Percentiles rank a stretch among this genome's conserved stretches.
Evolutionary conservation across 148 eudicot genomes (phyloP).

Genomic region (Diospyros lotus): DNA sequence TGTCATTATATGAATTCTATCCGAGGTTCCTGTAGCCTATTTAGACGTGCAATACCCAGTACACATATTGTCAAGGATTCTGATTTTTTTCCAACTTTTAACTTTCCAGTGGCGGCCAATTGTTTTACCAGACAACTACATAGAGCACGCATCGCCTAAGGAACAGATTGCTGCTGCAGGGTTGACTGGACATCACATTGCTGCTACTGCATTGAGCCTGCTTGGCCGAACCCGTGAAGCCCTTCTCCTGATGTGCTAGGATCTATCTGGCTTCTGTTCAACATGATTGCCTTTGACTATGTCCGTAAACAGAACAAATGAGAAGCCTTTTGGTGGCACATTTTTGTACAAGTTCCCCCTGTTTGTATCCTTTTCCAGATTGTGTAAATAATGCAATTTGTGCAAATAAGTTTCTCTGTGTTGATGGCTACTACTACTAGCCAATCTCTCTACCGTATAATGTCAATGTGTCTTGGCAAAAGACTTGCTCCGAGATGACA

Average conservation of each 20-base stretch:
- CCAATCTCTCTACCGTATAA: no score
- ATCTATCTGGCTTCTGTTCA: not conserved
- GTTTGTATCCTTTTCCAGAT: not conserved
- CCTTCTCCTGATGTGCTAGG: slow-evolving; percentile 75
- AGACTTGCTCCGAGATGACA: no score
- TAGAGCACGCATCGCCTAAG: slow-evolving; percentile 64
- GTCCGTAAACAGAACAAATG: not conserved
- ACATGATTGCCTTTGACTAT: not conserved
- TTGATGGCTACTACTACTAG: no score
- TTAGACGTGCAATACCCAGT: not conserved
- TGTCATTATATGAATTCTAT: not conserved
- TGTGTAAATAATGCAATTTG: no score
- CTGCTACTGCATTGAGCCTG: slow-evolving; percentile 78
- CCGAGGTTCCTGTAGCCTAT: not conserved
- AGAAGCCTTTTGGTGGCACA: no score
- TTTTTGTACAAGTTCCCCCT: not conserved
- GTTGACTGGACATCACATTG: slow-evolving; percentile 79
- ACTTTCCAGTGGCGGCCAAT: slow-evolving; percentile 85
- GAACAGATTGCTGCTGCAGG: slow-evolving; percentile 82
- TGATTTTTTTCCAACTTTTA: not conserved
- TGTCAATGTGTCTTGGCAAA: no score
- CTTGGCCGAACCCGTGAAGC: slow-evolving; percentile 93
- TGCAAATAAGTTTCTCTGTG: no score
- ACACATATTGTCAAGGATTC: not conserved
- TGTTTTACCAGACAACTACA: slow-evolving; percentile 76